A percentile compares a stretch with the other conserved stretches of the same genome.
Conservation (phyloP, 2,329 filamentous ascomycete species). For the Hymenoscyphus scutula region DNA sequence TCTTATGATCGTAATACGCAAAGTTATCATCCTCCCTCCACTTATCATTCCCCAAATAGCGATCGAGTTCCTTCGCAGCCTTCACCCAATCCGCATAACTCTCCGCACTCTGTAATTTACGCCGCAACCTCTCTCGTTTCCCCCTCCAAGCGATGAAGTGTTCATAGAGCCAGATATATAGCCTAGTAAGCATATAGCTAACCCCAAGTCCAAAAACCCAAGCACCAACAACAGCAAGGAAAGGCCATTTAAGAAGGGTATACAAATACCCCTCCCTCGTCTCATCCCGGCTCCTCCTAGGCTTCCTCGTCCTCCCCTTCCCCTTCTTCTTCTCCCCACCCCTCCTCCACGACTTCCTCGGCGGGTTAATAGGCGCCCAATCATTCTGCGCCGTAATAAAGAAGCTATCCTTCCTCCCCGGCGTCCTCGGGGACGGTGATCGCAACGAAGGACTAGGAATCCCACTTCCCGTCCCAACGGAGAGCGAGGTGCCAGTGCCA, state of each 20-base stretch:
- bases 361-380: constrained; percentile 78
- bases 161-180: constrained; percentile 93
- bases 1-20: constrained; percentile 85
- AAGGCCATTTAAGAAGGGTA: constrained; percentile 84
- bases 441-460: background rate
- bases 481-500: too few relatives aligned
- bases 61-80: constrained; percentile 76
- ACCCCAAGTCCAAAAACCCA: constrained; percentile 76
- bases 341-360: constrained; percentile 16
- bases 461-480: too few relatives aligned
- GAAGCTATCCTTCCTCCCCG: constrained; percentile 26
- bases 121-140: constrained; percentile 66
- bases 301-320: constrained; percentile 36
- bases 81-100: constrained; percentile 82
- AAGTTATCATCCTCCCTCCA: constrained; percentile 80
- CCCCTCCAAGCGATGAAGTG: constrained; percentile 89
- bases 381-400: constrained; percentile 92
- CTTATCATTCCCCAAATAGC: constrained; percentile 72
- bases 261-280: constrained; percentile 93
- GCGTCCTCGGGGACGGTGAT: background rate
- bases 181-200: constrained; percentile 74
- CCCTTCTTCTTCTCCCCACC: constrained; percentile 38
- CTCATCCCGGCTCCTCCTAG: constrained; percentile 70
- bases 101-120: constrained; percentile 66
- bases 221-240: constrained; percentile 73